Evolutionary conservation across 768 basidiomycete species (phyloP), one percentile per base, ranked within the genome.

Genomic region (Roridomyces roridus): DNA sequence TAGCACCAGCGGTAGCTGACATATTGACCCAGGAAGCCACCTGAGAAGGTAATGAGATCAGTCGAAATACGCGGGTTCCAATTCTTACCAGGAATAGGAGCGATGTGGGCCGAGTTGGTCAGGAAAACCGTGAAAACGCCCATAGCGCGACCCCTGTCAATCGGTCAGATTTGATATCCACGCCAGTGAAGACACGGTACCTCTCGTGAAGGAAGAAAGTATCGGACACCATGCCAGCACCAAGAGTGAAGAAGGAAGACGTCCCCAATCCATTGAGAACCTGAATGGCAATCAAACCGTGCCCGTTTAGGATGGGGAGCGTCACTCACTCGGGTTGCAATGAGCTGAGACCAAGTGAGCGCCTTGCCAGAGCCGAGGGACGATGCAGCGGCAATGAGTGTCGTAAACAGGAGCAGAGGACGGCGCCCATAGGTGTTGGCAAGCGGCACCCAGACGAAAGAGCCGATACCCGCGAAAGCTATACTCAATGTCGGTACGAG

Each of bases 171-270:
- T n/a, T n/a, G n/a, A n/a, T n/a, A n/a, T n/a, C n/a, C n/a, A n/a
- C n/a, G n/a, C n/a, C n/a, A n/a, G n/a, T n/a, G n/a, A n/a, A n/a
- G n/a, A n/a, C n/a, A n/a, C n/a, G n/a, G n/a, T n/a, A n/a, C n/a
- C 64, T 55, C 35, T 67, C 65, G 39, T 67, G 65, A 3, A 65
- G 60, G 54, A 65, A 65, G 43, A 67, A 67, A 31, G 52, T 56
- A 45, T 67, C 65, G 11, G 57, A 43, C 9, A 67, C 63, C 44
- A 56, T 46, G 18, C 56, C 63, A 11, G 65, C 49, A 21, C 63
- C 63, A 14, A 67, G 3, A n/a, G 63, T 62, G 37, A 60, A 63
- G 51, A 65, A 59, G 6, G 60, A 60, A 15, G 42, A 36, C 1
- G 60, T 62, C 14, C 57, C 65, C 14, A 67, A n/a, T 18, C 65